Evolutionary conservation across 352 stramenopile genomes (phyloP).

Genomic region (Phytophthora chlamydospora): DNA sequence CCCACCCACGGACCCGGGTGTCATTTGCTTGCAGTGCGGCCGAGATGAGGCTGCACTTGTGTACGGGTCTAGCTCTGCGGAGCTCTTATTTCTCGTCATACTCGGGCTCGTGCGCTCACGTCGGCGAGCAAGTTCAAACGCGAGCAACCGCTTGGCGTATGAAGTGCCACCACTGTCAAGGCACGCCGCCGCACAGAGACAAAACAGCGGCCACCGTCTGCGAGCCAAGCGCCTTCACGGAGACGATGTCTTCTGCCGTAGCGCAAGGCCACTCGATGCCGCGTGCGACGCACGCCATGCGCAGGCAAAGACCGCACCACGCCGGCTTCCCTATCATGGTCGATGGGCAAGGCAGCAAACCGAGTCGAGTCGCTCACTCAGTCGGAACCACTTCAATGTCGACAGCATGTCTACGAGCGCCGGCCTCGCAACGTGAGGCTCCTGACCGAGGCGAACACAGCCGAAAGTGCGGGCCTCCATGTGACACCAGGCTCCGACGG

Average conservation of each 20-base stretch:
- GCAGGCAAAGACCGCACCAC: background rate
- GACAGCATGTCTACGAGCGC: background rate
- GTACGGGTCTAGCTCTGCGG: slow-evolving; percentile 9
- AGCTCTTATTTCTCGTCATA: slow-evolving; percentile 5
- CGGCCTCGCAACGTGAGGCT: background rate
- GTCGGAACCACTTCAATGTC: slow-evolving; percentile 1
- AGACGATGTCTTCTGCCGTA: slow-evolving; percentile 2
- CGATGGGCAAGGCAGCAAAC: slow-evolving; percentile 4
- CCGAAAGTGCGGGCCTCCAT: background rate
- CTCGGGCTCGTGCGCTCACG: slow-evolving; percentile 10
- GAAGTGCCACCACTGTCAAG: slow-evolving; percentile 29
- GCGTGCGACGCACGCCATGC: too few relatives aligned
- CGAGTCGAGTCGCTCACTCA: slow-evolving; percentile 1
- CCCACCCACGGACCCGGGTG: slow-evolving; percentile 11
- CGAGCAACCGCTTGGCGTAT: slow-evolving; percentile 8
- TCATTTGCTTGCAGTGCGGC: slow-evolving; percentile 25
- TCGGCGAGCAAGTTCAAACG: slow-evolving; percentile 12
- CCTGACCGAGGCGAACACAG: background rate
- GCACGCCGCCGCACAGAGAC: slow-evolving; percentile 18
- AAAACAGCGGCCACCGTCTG: slow-evolving; percentile 6
- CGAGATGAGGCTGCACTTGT: slow-evolving; percentile 9
- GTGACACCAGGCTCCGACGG: too few relatives aligned
- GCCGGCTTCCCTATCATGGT: slow-evolving; percentile 12
- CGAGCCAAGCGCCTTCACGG: slow-evolving; percentile 6
- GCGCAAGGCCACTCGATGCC: background rate